Base-by-base conservation (phyloP, 306 rosid species). In the Cicer chorassanicum region DNA sequence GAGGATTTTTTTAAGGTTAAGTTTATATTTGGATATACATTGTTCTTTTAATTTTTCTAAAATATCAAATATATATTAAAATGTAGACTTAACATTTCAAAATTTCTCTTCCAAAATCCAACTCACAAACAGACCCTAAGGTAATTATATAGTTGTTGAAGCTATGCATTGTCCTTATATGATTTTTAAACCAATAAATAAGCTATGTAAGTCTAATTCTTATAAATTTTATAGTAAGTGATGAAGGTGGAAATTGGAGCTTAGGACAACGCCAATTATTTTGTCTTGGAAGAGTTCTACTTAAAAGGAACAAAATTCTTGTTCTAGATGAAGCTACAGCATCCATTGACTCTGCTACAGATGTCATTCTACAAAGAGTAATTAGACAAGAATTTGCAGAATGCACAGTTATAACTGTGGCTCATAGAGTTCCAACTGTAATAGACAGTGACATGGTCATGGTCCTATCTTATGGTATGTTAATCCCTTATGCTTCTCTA, bases 181-280 rank as follows among this genome's bases (percentile, higher is more conserved):
- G 14, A 51, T 14, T 43, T 65, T 54, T 9, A 6, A 63, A 49
- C 18, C 6, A 38, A 36, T 11, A 38, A 29, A 54, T 14, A 15
- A 7, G 39, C 40, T 19, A 10, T 69, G 5, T 7, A 81, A 36
- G 18, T 76, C 64, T 70, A 54, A 70, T 45, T 38, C 18, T 76
- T 55, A 11, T 7, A 6, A 18, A 2, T 77, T 54, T 40, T 73
- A 71, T 80, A 92, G 96, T 92, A 70, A 90, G 85, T 72, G 96
- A 90, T 80, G 96, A 90, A 86, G 98, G 96, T 13, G 98, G 87
- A 44, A 92, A 92, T 53, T 92, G 96, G 96, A 92, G 98, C 46
- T 81, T 83, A 1, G 96, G 96, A 81, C 96, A 92, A 29, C 73
- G 91, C 9, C 96, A 92, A 61, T 81, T 92, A 13, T 88, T 92